Evolutionary conservation across 495 filamentous ascomycete genomes (phyloP), one percentile per base, ranked within the genome.

Genomic region (Neurospora terricola): DNA sequence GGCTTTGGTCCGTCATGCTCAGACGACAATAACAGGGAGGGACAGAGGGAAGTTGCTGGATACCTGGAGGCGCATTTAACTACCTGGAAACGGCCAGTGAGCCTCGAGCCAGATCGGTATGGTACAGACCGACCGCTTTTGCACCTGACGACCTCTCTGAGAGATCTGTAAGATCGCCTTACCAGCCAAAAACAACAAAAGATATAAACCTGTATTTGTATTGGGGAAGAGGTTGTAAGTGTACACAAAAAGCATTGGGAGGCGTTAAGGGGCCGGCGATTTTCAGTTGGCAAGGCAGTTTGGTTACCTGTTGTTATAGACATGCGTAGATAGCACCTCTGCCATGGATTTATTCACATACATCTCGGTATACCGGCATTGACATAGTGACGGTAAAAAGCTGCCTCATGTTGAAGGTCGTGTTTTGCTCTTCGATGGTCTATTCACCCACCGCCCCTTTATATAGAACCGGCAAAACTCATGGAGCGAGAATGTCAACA

Each of bases 221-320:
- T 16, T 62, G 12, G 54, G 45, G 5, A 16, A 62, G 54, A 62
- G 54, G 54, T 30, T 30, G 23, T 16, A 62, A 16, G 12, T 62
- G 23, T 30, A 62, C 38, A 73, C 21, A 30, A 39, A 12, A 21
- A 73, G 71, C 74, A 73, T 75, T 75, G 71, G 71, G 69, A 75
- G 74, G 74, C 74, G 74, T 75, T 73, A n/a, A 2, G 54, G 48
- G 54, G 54, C 54, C 54, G 54, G 54, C 54, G 23, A 62, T 62
- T 30, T 62, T 30, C 21, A 62, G 54, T 62, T 16, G 54, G 54
- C 54, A 62, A 30, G 54, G 54, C 23, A 30, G 23, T 62, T 62
- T 62, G 54, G 23, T 30, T 62, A 62, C 54, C 54, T 62, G 54
- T 62, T 62, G 54, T 62, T 30, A 62, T 62, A 62, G 5, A 62